Percentiles rank a stretch among this genome's conserved stretches.
These are phyloP conservation scores for Botryotinia convoluta DNA, from an alignment of 2,329 filamentous ascomycete genomes.

Conservation along the genomic window DNA sequence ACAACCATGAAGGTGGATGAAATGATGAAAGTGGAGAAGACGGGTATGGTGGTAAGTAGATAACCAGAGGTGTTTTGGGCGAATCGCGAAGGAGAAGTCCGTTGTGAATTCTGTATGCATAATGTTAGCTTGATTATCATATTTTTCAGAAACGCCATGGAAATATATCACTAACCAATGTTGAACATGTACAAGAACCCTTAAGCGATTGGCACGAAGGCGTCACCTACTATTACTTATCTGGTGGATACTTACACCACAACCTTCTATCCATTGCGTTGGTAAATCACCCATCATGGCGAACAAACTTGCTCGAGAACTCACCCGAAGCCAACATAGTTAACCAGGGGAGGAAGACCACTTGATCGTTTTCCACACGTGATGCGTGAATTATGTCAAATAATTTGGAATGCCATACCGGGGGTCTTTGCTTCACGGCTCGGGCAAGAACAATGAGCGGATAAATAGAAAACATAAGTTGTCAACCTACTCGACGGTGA, in stretches of 20 bases:
- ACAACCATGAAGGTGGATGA: constrained; percentile 41
- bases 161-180: constrained; percentile 12
- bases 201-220: not conserved
- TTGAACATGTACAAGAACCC: not conserved
- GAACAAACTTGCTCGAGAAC: not conserved
- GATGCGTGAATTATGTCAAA: not conserved
- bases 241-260: not conserved
- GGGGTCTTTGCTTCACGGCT: not conserved
- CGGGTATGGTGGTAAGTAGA: constrained; percentile 54
- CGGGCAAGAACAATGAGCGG: not conserved
- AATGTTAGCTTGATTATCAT: constrained; percentile 22
- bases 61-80: constrained; percentile 46
- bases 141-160: not conserved
- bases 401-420: not conserved
- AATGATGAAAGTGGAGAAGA: constrained; percentile 40
- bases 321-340: not conserved
- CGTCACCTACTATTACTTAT: not conserved
- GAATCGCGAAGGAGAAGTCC: constrained; percentile 26
- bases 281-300: not conserved
- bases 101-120: constrained; percentile 31
- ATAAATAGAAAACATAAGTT: constrained; percentile 8
- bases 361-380: not conserved
- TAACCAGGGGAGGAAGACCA: not conserved
- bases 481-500: constrained; percentile 34
- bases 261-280: not conserved